Base-by-base conservation (phyloP, 140 eudicot species). In the Anethum foeniculum region DNA sequence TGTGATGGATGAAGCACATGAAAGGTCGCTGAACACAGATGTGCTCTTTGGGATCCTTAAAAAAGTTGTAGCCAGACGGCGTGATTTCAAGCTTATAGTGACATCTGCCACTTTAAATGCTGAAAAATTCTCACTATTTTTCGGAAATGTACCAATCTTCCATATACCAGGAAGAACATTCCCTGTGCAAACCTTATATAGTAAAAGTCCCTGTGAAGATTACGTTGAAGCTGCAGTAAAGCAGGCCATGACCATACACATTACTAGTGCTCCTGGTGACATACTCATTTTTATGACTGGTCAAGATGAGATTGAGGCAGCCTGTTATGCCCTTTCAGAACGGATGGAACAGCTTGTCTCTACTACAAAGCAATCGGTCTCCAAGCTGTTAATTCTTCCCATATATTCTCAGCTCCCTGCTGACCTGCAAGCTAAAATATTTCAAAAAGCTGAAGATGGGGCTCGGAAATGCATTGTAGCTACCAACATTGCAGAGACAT, bases 1-100 rank as follows among this genome's bases (percentile, higher is more conserved):
- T 84, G 93, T 96, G 49, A 92, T 96, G 99, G 99, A 96, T 65
- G 99, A 95, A 90, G 99, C 99, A 68, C 99, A 96, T 51, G 99
- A 96, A 84, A 90, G 99, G 80, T 92, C 97, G 64, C 85, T 96
- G 46, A 93, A 75, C 88, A 96, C 99, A 0, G 99, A 96, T 78
- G 98, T 96, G 32, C 88, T 96, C 16, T 92, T 96, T 79, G 99
- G 98, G 44, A 96, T 96, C 80, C 93, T 96, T 28, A 93, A 91
- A 85, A 96, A 93, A 84, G 97, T 96, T 44, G 99, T 96, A 41
- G 97, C 97, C 16, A 84, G 97, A 51, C 98, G 99, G 11, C 97
- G 97, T 48, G 99, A 95, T 77, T 95, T 95, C 81, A 95, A 92
- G 91, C 97, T 95, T 77, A 95, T 95, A 51, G 99, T 95, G 83